These are phyloP conservation scores for Physaria fendleri DNA, from an alignment of 345 rosid species.

Conservation along the genomic window DNA sequence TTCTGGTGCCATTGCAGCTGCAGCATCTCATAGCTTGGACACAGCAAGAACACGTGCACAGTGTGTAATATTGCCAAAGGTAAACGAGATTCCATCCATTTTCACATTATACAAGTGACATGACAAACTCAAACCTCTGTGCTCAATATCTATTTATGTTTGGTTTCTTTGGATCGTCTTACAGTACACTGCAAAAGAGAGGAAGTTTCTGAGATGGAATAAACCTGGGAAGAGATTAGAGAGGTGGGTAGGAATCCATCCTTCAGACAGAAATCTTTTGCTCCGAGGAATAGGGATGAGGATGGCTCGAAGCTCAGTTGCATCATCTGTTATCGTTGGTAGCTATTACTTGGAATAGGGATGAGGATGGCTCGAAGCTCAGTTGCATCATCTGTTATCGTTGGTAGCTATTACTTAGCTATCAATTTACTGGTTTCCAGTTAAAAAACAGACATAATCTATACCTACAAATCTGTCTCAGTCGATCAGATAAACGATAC, in stretches of 20 bases:
- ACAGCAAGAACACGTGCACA: slow-evolving; percentile 79
- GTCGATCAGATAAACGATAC: not conserved
- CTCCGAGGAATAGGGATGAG: slow-evolving; percentile 58
- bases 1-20: slow-evolving; percentile 80
- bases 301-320: slow-evolving; percentile 64
- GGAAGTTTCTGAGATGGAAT: slow-evolving; percentile 67
- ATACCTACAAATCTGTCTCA: not conserved
- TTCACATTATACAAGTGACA: not conserved
- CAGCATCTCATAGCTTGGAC: slow-evolving; percentile 89
- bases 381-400: slow-evolving; percentile 51
- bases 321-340: slow-evolving; percentile 60
- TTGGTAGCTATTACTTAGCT: slow-evolving; percentile 61
- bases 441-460: slow-evolving; percentile 9
- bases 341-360: slow-evolving; percentile 64
- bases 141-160: not conserved
- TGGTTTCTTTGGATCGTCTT: not conserved
- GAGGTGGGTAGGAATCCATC: slow-evolving; percentile 85
- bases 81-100: not conserved
- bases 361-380: slow-evolving; percentile 68
- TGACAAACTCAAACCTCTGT: not conserved
- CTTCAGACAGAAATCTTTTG: slow-evolving; percentile 66
- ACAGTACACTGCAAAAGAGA: slow-evolving; percentile 68
- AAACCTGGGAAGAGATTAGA: slow-evolving; percentile 78
- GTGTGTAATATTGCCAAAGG: slow-evolving; percentile 85
- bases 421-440: slow-evolving; percentile 36